Evolutionary conservation across 1,139 yeast species (phyloP).

Genomic region (Saccharomyces hybrid): DNA sequence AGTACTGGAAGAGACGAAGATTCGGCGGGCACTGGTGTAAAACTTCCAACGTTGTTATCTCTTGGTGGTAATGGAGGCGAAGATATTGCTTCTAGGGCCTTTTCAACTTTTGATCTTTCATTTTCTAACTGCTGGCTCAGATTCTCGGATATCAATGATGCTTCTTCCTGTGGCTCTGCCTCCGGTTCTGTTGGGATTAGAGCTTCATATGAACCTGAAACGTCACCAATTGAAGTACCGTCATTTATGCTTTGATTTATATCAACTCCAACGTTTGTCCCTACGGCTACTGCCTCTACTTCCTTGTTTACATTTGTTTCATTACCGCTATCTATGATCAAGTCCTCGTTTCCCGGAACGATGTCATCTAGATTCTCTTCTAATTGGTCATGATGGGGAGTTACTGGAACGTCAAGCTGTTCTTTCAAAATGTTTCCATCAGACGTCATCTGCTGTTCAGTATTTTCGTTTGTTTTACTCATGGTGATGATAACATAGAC

Average conservation of each 20-base stretch:
- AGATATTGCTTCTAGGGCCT: conserved; percentile 1
- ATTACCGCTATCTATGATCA: background rate
- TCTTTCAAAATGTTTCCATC: background rate
- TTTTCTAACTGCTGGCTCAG: conserved; percentile 1
- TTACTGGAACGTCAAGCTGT: background rate
- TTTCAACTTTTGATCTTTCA: conserved; percentile 4
- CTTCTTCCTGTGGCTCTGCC: conserved; percentile 38
- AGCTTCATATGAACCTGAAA: background rate
- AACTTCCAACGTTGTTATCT: conserved; percentile 3
- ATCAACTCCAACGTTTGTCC: background rate
- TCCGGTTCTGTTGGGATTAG: background rate
- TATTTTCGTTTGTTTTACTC: background rate
- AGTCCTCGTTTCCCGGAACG: background rate
- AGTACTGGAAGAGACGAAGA: conserved; percentile 7
- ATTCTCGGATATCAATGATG: conserved; percentile 42
- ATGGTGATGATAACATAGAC: background rate
- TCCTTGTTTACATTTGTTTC: background rate
- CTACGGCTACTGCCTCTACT: background rate
- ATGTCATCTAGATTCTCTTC: background rate
- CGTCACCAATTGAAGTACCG: background rate
- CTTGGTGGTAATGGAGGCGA: conserved; percentile 11
- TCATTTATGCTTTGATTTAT: background rate
- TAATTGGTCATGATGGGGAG: background rate
- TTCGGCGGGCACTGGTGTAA: background rate
- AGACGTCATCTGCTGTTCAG: background rate